A percentile compares a stretch with the other conserved stretches of the same genome.
These are phyloP conservation scores for Hymenoscyphus scutula DNA, from an alignment of 2,329 filamentous ascomycete genomes.

Conservation along the genomic window DNA sequence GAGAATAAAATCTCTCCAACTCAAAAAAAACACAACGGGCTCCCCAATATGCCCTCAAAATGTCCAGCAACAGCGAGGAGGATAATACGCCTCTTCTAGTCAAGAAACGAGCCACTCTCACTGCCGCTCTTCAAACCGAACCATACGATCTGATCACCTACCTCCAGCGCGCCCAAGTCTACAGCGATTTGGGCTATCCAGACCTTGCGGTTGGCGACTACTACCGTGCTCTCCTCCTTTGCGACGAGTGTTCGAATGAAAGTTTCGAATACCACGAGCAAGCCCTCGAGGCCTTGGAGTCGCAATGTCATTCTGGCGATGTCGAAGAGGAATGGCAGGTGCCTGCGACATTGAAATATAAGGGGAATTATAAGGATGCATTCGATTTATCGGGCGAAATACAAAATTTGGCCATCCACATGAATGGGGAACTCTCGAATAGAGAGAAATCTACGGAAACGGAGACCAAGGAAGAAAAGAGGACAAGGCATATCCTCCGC, in stretches of 20 bases:
- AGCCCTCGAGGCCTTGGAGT: conserved; percentile 46
- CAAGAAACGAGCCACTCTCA: conserved; percentile 54
- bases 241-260: conserved; percentile 75
- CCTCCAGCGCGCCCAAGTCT: conserved; percentile 66
- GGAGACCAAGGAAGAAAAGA: conserved; percentile 38
- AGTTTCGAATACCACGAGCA: conserved; percentile 79
- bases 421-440: not conserved
- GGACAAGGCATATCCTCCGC: conserved; percentile 43
- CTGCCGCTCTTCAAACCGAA: conserved; percentile 48
- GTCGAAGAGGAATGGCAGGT: conserved; percentile 23
- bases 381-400: conserved; percentile 14
- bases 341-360: conserved; percentile 44
- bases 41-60: not conserved
- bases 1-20: no score
- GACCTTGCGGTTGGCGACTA: conserved; percentile 89
- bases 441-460: conserved; percentile 34
- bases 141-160: conserved; percentile 65
- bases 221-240: conserved; percentile 82
- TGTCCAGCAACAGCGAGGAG: conserved; percentile 24
- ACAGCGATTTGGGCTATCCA: conserved; percentile 76
- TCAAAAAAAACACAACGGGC: no score
- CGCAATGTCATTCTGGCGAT: conserved; percentile 9
- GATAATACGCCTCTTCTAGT: conserved; percentile 41
- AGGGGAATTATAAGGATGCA: conserved; percentile 15
- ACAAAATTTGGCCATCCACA: conserved; percentile 13